Conservation (phyloP, 371 early-diverging fungal genomes). For the Mortierella sp. region DNA sequence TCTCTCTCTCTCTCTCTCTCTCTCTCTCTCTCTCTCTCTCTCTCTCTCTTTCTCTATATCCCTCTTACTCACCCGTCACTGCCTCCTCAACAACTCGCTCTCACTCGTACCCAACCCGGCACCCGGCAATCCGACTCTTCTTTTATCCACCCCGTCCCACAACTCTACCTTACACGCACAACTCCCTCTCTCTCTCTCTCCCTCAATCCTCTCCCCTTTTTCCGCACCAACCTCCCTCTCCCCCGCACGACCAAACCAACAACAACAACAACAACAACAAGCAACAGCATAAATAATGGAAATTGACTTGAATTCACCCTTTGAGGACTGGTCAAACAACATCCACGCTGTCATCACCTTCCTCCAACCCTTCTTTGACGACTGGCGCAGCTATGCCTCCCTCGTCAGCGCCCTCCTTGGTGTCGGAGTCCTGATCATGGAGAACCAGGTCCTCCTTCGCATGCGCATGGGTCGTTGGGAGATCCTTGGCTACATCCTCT, state of each 20-base stretch:
- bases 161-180: background rate
- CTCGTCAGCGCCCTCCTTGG: conserved; percentile 46
- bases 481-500: conserved; percentile 47
- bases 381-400: conserved; percentile 55
- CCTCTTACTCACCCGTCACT: background rate
- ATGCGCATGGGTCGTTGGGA: conserved; percentile 57
- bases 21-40: background rate
- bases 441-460: conserved; percentile 51
- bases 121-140: conserved; percentile 7
- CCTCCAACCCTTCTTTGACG: conserved; percentile 53
- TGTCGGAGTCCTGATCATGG: conserved; percentile 56
- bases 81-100: background rate
- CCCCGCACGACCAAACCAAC: background rate
- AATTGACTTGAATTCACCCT: conserved; percentile 30
- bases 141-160: background rate
- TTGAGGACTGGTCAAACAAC: conserved; percentile 54
- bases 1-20: too few relatives aligned
- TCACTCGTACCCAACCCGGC: background rate
- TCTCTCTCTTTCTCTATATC: too few relatives aligned
- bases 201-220: background rate
- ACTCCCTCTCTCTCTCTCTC: background rate
- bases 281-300: conserved; percentile 24
- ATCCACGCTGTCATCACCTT: conserved; percentile 58
- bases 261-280: too few relatives aligned
- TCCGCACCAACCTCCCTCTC: background rate